These are phyloP conservation scores for Mycena olivaceomarginata DNA, from an alignment of 768 basidiomycete genomes.

Conservation along the genomic window DNA sequence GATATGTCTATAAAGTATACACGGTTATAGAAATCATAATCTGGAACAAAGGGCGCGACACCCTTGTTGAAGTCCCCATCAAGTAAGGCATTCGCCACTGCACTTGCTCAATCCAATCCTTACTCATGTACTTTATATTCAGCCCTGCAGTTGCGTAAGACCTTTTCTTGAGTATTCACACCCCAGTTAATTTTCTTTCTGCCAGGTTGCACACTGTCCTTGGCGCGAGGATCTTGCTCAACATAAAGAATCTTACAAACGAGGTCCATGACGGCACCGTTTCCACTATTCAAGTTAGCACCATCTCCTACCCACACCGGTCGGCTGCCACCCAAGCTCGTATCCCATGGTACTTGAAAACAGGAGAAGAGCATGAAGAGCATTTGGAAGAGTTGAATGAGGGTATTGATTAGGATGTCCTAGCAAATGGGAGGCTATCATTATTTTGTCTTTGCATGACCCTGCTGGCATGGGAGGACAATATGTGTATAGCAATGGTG, in stretches of 20 bases:
- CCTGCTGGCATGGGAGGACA: too few species aligned
- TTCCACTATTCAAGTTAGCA: too few species aligned
- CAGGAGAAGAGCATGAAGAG: too few species aligned
- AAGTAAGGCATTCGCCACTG: background rate
- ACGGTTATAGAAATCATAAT: background rate
- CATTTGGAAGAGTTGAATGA: background rate
- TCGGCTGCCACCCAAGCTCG: too few species aligned
- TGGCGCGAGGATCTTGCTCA: conserved; percentile 3
- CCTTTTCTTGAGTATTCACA: background rate
- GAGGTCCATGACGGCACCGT: too few species aligned
- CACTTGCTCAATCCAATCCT: too few species aligned
- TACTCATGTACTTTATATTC: background rate
- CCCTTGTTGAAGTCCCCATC: conserved; percentile 13
- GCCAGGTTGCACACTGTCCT: background rate
- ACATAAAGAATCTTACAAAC: background rate
- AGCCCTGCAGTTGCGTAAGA: background rate
- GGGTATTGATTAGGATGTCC: background rate
- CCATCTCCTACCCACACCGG: too few species aligned
- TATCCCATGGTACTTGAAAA: too few species aligned
- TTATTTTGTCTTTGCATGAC: too few species aligned
- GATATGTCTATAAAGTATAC: background rate
- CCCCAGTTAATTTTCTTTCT: background rate
- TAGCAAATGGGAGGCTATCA: too few species aligned
- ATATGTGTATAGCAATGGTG: too few species aligned
- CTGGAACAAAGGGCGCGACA: background rate